phyloP scores from a whole-genome alignment of 805 yeast species.

The Zygoascus tannicola region DNA sequence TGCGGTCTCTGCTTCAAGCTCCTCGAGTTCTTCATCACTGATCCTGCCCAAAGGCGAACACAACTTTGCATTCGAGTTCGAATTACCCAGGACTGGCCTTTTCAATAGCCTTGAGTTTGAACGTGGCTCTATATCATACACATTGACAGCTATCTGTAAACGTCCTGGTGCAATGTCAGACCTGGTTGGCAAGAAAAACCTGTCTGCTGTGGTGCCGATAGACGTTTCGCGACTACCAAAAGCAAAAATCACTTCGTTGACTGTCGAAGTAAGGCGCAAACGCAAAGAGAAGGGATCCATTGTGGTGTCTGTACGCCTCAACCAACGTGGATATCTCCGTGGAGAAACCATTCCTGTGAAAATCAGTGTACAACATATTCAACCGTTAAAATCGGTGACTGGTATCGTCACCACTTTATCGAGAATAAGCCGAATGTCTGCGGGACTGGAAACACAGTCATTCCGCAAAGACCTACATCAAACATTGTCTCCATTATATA shows the following conservation, averaged over 20 bases:
- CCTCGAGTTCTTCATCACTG: background rate
- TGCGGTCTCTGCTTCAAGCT: background rate
- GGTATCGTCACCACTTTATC: slow-evolving; percentile 75
- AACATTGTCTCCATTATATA: slow-evolving; percentile 61
- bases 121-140: slow-evolving; percentile 69
- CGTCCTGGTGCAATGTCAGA: slow-evolving; percentile 17
- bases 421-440: slow-evolving; percentile 58
- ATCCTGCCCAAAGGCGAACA: slow-evolving; percentile 53
- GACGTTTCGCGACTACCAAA: slow-evolving; percentile 60
- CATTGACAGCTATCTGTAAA: slow-evolving; percentile 38
- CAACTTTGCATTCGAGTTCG: slow-evolving; percentile 75
- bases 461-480: slow-evolving; percentile 81
- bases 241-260: slow-evolving; percentile 57
- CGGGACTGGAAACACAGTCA: slow-evolving; percentile 46
- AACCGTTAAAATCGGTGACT: slow-evolving; percentile 54
- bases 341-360: slow-evolving; percentile 76
- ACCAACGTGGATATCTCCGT: slow-evolving; percentile 61
- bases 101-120: slow-evolving; percentile 75
- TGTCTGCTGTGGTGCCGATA: slow-evolving; percentile 61
- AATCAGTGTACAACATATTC: slow-evolving; percentile 57
- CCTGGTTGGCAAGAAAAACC: slow-evolving; percentile 27
- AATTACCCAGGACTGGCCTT: slow-evolving; percentile 63
- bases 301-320: slow-evolving; percentile 34
- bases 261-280: slow-evolving; percentile 43
- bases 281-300: slow-evolving; percentile 33